A percentile compares a stretch with the other conserved stretches of the same genome.
Evolutionary conservation across 192 early-diverging fungal genomes (phyloP).

Genomic region (Umbelopsis sp.): DNA sequence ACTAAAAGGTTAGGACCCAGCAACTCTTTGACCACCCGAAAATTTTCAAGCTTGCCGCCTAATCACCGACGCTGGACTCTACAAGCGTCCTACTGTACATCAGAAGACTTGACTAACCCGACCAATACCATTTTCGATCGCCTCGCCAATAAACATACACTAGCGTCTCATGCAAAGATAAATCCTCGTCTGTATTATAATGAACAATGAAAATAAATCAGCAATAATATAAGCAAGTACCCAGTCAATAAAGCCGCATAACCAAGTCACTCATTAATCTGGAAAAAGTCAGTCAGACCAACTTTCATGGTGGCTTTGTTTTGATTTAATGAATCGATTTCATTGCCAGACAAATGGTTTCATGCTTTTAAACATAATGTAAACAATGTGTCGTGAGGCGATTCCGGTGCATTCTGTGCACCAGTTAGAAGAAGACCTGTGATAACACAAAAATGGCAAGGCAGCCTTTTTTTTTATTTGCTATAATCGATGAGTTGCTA

Average conservation of each 20-base stretch:
- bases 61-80: background rate
- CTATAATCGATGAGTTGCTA: too few relatives aligned
- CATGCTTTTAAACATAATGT: too few relatives aligned
- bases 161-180: background rate
- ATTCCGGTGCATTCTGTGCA: too few relatives aligned
- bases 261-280: too few relatives aligned
- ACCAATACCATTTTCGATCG: slow-evolving; percentile 10
- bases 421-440: too few relatives aligned
- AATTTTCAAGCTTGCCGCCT: background rate
- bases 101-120: background rate
- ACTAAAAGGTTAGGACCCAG: background rate
- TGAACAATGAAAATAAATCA: background rate
- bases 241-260: background rate
- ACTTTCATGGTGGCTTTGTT: too few relatives aligned
- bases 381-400: too few relatives aligned
- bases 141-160: background rate
- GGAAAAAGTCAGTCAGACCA: too few relatives aligned
- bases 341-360: too few relatives aligned
- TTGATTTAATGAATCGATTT: too few relatives aligned
- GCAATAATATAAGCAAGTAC: background rate
- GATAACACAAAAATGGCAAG: too few relatives aligned
- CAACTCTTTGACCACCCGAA: background rate
- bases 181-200: background rate
- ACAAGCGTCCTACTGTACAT: background rate
- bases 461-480: too few relatives aligned